A percentile compares a stretch with the other conserved stretches of the same genome.
Evolutionary conservation across 371 early-diverging fungal species (phyloP).

Genomic region (Mortierella polycephala): DNA sequence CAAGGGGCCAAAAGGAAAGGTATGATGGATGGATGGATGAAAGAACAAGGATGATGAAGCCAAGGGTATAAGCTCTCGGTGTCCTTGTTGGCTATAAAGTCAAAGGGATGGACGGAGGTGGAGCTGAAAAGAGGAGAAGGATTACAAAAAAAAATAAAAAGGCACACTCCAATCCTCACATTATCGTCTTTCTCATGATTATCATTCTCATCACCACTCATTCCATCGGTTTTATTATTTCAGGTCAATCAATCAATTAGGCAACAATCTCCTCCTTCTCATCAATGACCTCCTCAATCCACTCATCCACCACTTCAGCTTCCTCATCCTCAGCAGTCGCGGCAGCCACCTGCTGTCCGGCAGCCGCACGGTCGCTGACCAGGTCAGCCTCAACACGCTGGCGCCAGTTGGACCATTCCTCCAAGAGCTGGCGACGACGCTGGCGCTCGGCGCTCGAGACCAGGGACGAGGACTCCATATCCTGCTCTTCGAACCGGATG

Average conservation of each 20-base stretch:
- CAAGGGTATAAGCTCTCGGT: too few relatives aligned
- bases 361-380: constrained; percentile 66
- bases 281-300: constrained; percentile 83
- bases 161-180: too few relatives aligned
- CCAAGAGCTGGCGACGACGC: constrained; percentile 78
- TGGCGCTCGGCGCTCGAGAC: constrained; percentile 76
- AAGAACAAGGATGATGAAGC: too few relatives aligned
- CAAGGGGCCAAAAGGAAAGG: not conserved
- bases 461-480: constrained; percentile 77
- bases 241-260: constrained; percentile 15
- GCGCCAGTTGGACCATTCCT: constrained; percentile 87
- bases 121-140: not conserved
- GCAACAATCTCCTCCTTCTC: constrained; percentile 71
- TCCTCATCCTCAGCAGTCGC: constrained; percentile 59
- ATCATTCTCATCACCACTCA: too few relatives aligned
- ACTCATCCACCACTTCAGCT: constrained; percentile 83
- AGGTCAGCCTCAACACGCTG: constrained; percentile 70
- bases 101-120: too few relatives aligned
- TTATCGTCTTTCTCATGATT: too few relatives aligned
- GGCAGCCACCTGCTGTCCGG: constrained; percentile 65
- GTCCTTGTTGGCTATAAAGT: too few relatives aligned
- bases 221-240: too few relatives aligned
- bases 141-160: not conserved
- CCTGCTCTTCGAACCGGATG: constrained; percentile 90
- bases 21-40: not conserved